Percentiles rank a stretch among this genome's conserved stretches.
These are phyloP conservation scores for Tetracladium setigerum DNA, from an alignment of 495 filamentous ascomycete species.

Conservation along the genomic window DNA sequence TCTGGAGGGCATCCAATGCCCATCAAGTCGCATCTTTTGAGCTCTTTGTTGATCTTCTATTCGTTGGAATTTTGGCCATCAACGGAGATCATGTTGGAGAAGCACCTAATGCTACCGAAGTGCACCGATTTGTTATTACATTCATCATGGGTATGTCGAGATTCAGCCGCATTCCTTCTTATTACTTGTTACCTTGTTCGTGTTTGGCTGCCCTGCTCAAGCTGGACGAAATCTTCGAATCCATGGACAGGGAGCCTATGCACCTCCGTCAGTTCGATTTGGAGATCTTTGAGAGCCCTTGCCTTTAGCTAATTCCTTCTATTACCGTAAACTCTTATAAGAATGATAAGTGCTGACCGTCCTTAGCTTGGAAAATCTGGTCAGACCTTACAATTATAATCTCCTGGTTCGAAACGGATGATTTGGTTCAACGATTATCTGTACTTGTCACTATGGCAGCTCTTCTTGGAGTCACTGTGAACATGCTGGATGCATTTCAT, in stretches of 20 bases:
- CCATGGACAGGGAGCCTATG: too few relatives aligned
- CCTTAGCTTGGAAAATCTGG: constrained; percentile 47
- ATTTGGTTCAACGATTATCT: constrained; percentile 44
- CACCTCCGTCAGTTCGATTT: too few relatives aligned
- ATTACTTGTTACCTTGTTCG: too few relatives aligned
- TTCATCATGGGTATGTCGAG: constrained; percentile 36
- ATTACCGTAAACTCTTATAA: too few relatives aligned
- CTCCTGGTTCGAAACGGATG: constrained; percentile 51
- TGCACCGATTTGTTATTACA: constrained; percentile 44
- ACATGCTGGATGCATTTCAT: constrained; percentile 43
- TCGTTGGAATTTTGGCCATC: constrained; percentile 44
- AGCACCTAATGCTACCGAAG: constrained; percentile 35
- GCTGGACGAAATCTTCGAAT: too few relatives aligned
- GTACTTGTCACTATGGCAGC: constrained; percentile 47
- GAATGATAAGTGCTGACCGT: too few relatives aligned
- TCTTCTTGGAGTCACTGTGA: constrained; percentile 49
- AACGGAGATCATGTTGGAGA: constrained; percentile 49
- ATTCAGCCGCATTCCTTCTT: too few relatives aligned
- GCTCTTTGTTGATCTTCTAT: constrained; percentile 44
- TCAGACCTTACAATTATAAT: constrained; percentile 41
- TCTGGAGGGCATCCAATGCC: constrained; percentile 45
- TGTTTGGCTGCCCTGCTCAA: too few relatives aligned
- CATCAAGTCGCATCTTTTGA: constrained; percentile 50
- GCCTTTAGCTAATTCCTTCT: too few relatives aligned
- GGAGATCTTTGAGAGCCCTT: too few relatives aligned